Evolutionary conservation across 495 filamentous ascomycete species (phyloP).

Genomic region (Penicillium macrosclerotiorum): DNA sequence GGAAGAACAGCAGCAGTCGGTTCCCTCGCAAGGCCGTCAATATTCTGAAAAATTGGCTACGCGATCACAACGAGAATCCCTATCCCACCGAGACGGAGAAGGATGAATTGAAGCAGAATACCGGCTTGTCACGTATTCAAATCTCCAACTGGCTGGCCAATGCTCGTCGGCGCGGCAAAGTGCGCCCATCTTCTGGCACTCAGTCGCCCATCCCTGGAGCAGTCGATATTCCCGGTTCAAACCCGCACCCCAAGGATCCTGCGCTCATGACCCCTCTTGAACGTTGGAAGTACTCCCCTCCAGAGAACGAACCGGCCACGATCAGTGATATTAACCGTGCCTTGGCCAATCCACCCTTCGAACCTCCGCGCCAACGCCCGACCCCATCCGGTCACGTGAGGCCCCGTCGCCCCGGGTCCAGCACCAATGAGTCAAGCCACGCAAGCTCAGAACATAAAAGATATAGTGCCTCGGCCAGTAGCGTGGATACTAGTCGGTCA

Average conservation of each 20-base stretch:
- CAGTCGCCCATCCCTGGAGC: slow-evolving; percentile 58
- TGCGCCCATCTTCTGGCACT: slow-evolving; percentile 55
- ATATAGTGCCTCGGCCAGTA: slow-evolving; percentile 68
- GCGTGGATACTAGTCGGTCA: slow-evolving; percentile 67
- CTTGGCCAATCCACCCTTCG: slow-evolving; percentile 58
- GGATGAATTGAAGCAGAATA: slow-evolving; percentile 65
- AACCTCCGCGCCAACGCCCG: slow-evolving; percentile 48
- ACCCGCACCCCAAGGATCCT: slow-evolving; percentile 35
- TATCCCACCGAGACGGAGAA: slow-evolving; percentile 83
- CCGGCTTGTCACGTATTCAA: slow-evolving; percentile 71
- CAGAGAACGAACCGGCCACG: slow-evolving; percentile 82
- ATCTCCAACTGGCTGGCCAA: slow-evolving; percentile 89
- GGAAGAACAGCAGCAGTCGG: slow-evolving; percentile 57
- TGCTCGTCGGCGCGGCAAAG: slow-evolving; percentile 73
- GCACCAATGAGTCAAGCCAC: slow-evolving; percentile 62
- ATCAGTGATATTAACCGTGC: slow-evolving; percentile 77
- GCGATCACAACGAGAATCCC: slow-evolving; percentile 69
- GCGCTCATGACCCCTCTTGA: slow-evolving; percentile 78
- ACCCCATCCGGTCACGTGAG: slow-evolving; percentile 40
- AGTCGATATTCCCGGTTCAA: slow-evolving; percentile 63
- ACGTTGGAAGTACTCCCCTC: slow-evolving; percentile 82
- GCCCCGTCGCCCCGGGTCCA: slow-evolving; percentile 49
- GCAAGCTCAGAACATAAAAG: slow-evolving; percentile 56
- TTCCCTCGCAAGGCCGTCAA: slow-evolving; percentile 72
- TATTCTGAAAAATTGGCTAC: slow-evolving; percentile 75